Percentiles rank a stretch among this genome's conserved stretches.
Conservation (phyloP, 2,329 filamentous ascomycete species). For the Coniochaeta sp. region DNA sequence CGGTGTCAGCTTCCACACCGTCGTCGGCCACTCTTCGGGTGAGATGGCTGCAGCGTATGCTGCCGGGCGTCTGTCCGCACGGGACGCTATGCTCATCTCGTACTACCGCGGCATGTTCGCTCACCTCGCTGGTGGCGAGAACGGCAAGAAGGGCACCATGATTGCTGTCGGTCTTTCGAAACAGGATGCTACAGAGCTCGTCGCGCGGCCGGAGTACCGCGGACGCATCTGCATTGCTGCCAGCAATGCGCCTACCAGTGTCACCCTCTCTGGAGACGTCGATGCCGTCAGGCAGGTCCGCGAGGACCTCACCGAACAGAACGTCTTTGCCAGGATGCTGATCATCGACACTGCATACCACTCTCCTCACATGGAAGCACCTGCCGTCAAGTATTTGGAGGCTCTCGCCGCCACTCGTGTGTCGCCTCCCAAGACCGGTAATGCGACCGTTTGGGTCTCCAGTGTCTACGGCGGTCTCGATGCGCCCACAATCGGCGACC, state of each 20-base stretch:
- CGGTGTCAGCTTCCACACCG: constrained; percentile 19
- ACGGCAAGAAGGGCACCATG: constrained; percentile 23
- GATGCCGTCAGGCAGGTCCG: constrained; percentile 19
- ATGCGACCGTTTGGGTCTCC: constrained; percentile 29
- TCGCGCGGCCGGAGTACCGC: constrained; percentile 13
- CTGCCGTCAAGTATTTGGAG: constrained; percentile 25
- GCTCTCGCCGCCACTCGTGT: constrained; percentile 22
- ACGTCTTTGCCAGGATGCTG: constrained; percentile 27
- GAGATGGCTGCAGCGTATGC: constrained; percentile 38
- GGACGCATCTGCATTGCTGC: constrained; percentile 22
- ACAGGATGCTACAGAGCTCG: constrained; percentile 19
- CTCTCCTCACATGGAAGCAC: constrained; percentile 36
- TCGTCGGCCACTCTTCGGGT: constrained; percentile 34
- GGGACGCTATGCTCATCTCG: constrained; percentile 30
- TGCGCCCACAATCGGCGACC: constrained; percentile 6
- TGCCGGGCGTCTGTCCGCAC: constrained; percentile 23
- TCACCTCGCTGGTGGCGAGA: constrained; percentile 13
- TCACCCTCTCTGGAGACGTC: constrained; percentile 29
- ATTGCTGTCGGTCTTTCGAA: constrained; percentile 24
- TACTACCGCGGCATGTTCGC: constrained; percentile 32
- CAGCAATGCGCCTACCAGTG: constrained; percentile 22
- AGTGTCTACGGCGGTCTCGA: constrained; percentile 25
- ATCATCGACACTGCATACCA: constrained; percentile 41
- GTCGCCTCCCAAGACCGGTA: constrained; percentile 12
- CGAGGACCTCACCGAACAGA: constrained; percentile 11